These are phyloP conservation scores for Xylariales sp. DNA, from an alignment of 2,329 filamentous ascomycete genomes.

Conservation along the genomic window DNA sequence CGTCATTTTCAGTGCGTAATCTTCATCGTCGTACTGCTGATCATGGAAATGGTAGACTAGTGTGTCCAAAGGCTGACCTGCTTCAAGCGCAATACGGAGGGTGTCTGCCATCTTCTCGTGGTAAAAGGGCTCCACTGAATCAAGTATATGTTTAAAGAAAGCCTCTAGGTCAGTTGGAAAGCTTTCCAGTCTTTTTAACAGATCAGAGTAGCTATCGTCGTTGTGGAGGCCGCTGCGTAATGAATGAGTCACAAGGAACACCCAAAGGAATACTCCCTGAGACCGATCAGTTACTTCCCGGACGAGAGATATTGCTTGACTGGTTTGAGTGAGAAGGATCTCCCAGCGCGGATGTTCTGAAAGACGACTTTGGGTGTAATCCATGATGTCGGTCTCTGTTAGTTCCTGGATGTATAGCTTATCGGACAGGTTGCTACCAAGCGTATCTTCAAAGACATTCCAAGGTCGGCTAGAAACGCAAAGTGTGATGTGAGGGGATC, in stretches of 20 bases:
- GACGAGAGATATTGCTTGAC: too few species aligned
- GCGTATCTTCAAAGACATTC: background rate
- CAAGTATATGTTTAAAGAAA: background rate
- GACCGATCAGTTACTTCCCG: background rate
- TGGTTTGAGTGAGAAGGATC: background rate
- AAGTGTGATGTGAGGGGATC: too few species aligned
- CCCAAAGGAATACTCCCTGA: background rate
- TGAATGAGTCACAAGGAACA: background rate
- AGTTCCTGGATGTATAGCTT: background rate
- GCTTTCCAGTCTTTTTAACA: background rate
- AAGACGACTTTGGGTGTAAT: background rate
- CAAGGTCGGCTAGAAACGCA: slow-evolving; percentile 2
- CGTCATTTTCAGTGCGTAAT: background rate
- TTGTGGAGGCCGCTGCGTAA: background rate
- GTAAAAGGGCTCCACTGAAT: background rate
- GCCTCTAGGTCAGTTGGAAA: background rate
- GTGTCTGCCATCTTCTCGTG: background rate
- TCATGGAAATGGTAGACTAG: background rate
- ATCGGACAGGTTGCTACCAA: background rate
- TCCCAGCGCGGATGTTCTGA: background rate
- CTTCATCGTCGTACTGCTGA: background rate
- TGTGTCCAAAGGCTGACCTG: background rate
- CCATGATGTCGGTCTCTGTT: background rate
- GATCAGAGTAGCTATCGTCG: background rate
- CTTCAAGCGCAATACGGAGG: background rate